phyloP scores from a whole-genome alignment of 106 monocot genomes.

The Agapanthus africanus region DNA sequence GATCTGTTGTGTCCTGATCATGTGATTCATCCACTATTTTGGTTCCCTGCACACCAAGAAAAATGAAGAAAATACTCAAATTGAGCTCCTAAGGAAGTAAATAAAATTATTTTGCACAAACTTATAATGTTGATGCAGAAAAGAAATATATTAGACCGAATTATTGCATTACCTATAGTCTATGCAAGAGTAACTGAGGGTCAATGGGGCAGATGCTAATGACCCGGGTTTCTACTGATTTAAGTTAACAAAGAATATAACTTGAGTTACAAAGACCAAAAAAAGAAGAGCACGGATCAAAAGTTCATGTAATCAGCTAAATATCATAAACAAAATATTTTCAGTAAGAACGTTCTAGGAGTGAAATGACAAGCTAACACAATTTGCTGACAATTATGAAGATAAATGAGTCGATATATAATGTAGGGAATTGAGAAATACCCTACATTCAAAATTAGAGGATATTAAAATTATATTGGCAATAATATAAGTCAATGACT shows the following conservation, averaged over 20 bases:
- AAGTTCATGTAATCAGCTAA: background rate
- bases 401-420: too few species aligned
- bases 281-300: background rate
- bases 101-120: background rate
- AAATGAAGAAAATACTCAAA: background rate
- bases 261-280: background rate
- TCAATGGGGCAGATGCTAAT: background rate
- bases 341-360: background rate
- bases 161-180: background rate
- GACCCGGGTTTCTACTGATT: background rate
- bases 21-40: conserved; percentile 70
- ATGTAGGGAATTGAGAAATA: too few species aligned
- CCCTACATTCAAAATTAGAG: too few species aligned
- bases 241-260: background rate
- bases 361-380: too few species aligned
- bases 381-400: too few species aligned
- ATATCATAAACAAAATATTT: background rate
- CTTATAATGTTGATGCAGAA: background rate
- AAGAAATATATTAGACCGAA: background rate
- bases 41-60: conserved; percentile 44
- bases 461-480: too few species aligned
- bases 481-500: too few species aligned
- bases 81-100: too few species aligned
- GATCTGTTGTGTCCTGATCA: conserved; percentile 94
- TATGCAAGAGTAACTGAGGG: background rate